Evolutionary conservation across 306 rosid genomes (phyloP), one percentile per base, ranked within the genome.

Genomic region (Fragaria iinumae): DNA sequence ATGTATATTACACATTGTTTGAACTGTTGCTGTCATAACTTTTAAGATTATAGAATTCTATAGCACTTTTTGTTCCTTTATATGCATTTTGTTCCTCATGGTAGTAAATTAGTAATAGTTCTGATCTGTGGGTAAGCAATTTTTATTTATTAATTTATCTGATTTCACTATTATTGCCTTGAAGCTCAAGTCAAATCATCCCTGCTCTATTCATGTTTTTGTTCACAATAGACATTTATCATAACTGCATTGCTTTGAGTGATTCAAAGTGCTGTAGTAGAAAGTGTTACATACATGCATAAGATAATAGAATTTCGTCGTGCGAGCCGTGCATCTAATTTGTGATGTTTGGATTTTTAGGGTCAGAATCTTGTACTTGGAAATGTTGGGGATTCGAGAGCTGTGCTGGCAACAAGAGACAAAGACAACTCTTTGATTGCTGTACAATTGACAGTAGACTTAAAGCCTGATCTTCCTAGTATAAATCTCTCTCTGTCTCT

Each of bases 391-490:
- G 90, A 87, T 45, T 87, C 90, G 1, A 87, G 90, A 60, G 90
- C 88, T 16, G 88, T 87, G 48, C 78, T 87, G 76, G 90, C 86
- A 48, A 84, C 88, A 5, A 81, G 82, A 45, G 88, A 87, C 14
- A 45, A 79, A 32, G 83, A 81, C 55, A 68, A 77, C 57, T 81
- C 82, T 73, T 63, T 84, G 86, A 75, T 82, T 71, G 80, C 90
- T 43, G 56, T 81, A 17, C 90, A 87, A 38, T 71, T 87, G 77
- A 87, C 90, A 1, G 86, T 84, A 71, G 90, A 87, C 73, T 77
- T 87, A 70, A 87, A 87, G 80, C 90, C 90, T 25, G 90, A 87
- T 80, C 90, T 87, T 74, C 90, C 90, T 17, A 82, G 89, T 86
- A 67, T 62, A 29, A 60, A 13, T 80, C 60, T 79, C 73, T 75